A percentile compares a stretch with the other conserved stretches of the same genome.
Conservation (phyloP, 371 early-diverging fungal genomes). For the Haplosporangium sp. region DNA sequence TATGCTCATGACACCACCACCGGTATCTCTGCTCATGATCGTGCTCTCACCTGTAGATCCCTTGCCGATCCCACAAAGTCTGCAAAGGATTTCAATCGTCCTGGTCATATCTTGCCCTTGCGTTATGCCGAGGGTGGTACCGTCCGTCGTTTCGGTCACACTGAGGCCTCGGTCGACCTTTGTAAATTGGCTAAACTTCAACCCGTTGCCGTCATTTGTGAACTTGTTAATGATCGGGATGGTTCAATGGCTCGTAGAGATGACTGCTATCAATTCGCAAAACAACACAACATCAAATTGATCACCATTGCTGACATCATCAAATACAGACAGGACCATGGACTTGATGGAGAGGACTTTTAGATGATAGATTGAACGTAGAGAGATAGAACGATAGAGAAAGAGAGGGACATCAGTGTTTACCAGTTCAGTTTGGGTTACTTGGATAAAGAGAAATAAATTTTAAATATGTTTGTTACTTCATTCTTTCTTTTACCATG, state of each 20-base stretch:
- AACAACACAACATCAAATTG: slow-evolving; percentile 84
- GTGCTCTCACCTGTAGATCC: slow-evolving; percentile 82
- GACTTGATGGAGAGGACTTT: slow-evolving; percentile 34
- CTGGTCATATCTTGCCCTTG: slow-evolving; percentile 96
- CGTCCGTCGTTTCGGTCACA: slow-evolving; percentile 90
- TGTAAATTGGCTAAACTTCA: slow-evolving; percentile 84
- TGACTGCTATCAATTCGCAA: slow-evolving; percentile 87
- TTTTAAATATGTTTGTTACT: too few relatives aligned
- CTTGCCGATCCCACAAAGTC: slow-evolving; percentile 79
- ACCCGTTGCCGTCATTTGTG: slow-evolving; percentile 92
- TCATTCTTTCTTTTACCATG: too few relatives aligned
- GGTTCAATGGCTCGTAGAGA: slow-evolving; percentile 95
- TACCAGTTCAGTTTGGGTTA: too few relatives aligned
- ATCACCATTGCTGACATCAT: slow-evolving; percentile 91
- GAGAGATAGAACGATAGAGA: too few relatives aligned
- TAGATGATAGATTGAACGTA: background rate
- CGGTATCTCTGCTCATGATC: slow-evolving; percentile 94
- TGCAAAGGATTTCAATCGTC: slow-evolving; percentile 82
- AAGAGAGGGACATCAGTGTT: too few relatives aligned
- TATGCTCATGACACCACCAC: slow-evolving; percentile 88
- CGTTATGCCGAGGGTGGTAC: slow-evolving; percentile 85
- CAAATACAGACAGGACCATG: slow-evolving; percentile 66
- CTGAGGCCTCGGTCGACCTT: slow-evolving; percentile 94
- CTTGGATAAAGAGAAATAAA: too few relatives aligned
- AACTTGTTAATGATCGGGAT: slow-evolving; percentile 88